Conservation (phyloP, 495 filamentous ascomycete species). For the Hypomontagnella submonticulosa region DNA sequence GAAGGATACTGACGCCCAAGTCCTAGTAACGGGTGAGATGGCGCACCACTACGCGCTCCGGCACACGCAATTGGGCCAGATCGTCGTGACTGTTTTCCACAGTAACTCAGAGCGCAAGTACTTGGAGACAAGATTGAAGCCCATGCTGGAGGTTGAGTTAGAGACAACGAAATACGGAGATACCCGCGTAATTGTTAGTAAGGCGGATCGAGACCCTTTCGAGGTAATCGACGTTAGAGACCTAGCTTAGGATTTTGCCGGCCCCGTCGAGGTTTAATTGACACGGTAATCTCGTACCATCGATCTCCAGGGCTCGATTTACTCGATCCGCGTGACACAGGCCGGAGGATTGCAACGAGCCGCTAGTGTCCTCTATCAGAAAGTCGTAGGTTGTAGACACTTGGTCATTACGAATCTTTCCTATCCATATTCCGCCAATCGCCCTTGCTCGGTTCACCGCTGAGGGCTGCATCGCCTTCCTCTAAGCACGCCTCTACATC, state of each 20-base stretch:
- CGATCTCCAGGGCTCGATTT: slow-evolving; percentile 6
- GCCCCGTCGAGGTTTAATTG: slow-evolving; percentile 6
- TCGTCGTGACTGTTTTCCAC: slow-evolving; percentile 86
- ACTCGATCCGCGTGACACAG: not conserved
- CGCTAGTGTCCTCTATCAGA: not conserved
- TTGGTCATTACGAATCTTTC: slow-evolving; percentile 16
- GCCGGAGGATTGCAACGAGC: not conserved
- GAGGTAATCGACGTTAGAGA: slow-evolving; percentile 56
- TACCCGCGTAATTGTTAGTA: slow-evolving; percentile 77
- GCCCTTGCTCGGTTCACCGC: slow-evolving; percentile 46
- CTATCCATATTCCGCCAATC: slow-evolving; percentile 41
- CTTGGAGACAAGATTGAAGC: slow-evolving; percentile 74
- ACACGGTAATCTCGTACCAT: not conserved
- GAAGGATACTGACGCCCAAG: slow-evolving; percentile 72
- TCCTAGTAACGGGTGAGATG: slow-evolving; percentile 92
- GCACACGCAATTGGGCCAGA: slow-evolving; percentile 86
- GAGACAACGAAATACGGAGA: slow-evolving; percentile 45
- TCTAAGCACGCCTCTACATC: slow-evolving; percentile 62
- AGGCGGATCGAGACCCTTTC: slow-evolving; percentile 77
- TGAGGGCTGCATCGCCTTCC: slow-evolving; percentile 62
- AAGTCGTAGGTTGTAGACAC: not conserved
- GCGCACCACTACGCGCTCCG: slow-evolving; percentile 90
- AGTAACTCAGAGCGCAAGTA: slow-evolving; percentile 91
- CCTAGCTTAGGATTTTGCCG: slow-evolving; percentile 22
- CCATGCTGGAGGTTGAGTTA: slow-evolving; percentile 68